Conservation (phyloP, 139 green algal species). For the Klebsormidium nitens region DNA sequence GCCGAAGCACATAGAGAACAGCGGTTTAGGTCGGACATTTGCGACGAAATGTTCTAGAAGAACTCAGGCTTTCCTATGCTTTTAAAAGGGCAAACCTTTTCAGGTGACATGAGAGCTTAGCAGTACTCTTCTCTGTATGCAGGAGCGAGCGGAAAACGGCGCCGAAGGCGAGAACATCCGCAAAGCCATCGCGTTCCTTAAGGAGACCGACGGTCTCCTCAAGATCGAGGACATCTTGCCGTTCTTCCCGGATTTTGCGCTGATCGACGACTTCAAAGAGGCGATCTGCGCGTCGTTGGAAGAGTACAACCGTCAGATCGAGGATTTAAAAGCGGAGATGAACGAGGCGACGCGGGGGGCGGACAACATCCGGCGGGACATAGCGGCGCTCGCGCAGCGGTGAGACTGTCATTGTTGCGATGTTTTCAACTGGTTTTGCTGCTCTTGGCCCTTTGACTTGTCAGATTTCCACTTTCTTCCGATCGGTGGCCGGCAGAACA, state of each 20-base stretch:
- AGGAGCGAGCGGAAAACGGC: background rate
- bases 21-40: too few species aligned
- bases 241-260: conserved; percentile 93
- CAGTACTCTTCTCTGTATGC: too few species aligned
- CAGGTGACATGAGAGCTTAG: too few species aligned
- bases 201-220: conserved; percentile 61
- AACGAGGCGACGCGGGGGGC: conserved; percentile 67
- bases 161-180: conserved; percentile 25
- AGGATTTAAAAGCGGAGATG: conserved; percentile 54
- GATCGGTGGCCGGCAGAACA: background rate
- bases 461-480: background rate
- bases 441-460: background rate
- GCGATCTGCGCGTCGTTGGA: conserved; percentile 77
- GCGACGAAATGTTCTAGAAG: too few species aligned
- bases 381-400: conserved; percentile 43
- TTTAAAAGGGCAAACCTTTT: too few species aligned
- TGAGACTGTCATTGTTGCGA: background rate
- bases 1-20: too few species aligned
- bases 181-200: conserved; percentile 32
- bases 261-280: conserved; percentile 92
- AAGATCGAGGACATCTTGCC: conserved; percentile 94
- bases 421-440: background rate
- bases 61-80: too few species aligned
- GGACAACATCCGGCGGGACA: conserved; percentile 55
- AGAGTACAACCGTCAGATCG: conserved; percentile 80